Evolutionary conservation across 345 rosid species (phyloP).

Genomic region (Turnera subulata): DNA sequence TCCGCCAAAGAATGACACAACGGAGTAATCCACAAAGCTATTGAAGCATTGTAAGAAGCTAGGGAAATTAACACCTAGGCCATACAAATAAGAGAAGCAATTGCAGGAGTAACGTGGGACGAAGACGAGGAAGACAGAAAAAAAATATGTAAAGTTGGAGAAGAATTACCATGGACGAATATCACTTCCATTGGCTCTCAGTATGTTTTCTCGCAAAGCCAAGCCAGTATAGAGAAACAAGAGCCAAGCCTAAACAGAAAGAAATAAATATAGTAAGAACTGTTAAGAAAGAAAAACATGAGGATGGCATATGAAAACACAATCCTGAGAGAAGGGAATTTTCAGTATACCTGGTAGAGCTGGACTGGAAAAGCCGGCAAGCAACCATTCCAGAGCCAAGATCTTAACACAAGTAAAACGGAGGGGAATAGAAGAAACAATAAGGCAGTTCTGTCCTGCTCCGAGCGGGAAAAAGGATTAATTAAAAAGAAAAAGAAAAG

Average conservation of each 20-base stretch:
- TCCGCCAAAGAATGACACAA: no score
- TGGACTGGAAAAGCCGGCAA: slow-evolving; percentile 96
- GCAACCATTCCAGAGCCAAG: slow-evolving; percentile 86
- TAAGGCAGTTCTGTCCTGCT: slow-evolving; percentile 94
- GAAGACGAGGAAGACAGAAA: no score
- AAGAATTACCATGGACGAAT: slow-evolving; percentile 88
- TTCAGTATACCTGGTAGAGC: slow-evolving; percentile 62
- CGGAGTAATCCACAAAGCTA: no score
- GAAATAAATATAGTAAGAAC: no score
- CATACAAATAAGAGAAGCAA: neutral
- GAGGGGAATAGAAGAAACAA: slow-evolving; percentile 90
- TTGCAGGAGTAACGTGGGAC: neutral
- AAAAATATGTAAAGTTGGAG: neutral
- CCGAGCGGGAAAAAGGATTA: slow-evolving; percentile 16
- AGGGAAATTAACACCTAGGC: neutral
- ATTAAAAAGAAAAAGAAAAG: neutral
- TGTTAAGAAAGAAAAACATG: neutral
- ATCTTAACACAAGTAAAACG: slow-evolving; percentile 59
- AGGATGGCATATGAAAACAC: neutral
- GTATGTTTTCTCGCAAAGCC: slow-evolving; percentile 90
- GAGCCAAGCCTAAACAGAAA: slow-evolving; percentile 70
- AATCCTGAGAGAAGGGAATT: neutral
- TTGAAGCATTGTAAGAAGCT: no score
- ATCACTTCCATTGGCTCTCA: slow-evolving; percentile 96
- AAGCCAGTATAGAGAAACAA: slow-evolving; percentile 93